These are phyloP conservation scores for Geum urbanum DNA, from an alignment of 306 rosid genomes.

Conservation along the genomic window DNA sequence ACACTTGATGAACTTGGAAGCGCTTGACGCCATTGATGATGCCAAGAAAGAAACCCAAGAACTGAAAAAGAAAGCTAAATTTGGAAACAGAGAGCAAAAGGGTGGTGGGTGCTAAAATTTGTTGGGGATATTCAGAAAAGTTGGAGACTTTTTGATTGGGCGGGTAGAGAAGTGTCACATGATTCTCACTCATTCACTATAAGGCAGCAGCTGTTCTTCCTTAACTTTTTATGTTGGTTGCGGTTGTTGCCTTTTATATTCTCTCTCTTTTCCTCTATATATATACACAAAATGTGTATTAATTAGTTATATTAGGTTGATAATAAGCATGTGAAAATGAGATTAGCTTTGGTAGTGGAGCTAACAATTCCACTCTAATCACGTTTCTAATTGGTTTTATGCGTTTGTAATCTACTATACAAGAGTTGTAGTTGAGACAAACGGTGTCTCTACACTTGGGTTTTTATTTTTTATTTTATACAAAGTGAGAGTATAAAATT, in stretches of 20 bases:
- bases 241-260: background rate
- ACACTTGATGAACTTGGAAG: constrained; percentile 86
- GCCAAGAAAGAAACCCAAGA: background rate
- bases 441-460: background rate
- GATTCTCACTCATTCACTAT: constrained; percentile 57
- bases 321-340: background rate
- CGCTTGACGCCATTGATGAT: constrained; percentile 63
- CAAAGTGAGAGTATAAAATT: no score
- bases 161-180: constrained; percentile 51
- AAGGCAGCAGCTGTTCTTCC: constrained; percentile 22
- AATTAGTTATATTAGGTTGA: background rate
- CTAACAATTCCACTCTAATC: background rate
- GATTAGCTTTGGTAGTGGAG: constrained; percentile 8
- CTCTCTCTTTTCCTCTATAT: background rate
- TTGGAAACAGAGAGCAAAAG: background rate
- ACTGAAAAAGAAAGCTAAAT: constrained; percentile 14
- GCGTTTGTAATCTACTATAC: background rate
- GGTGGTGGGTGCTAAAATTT: constrained; percentile 7
- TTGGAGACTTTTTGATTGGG: constrained; percentile 40
- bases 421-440: background rate
- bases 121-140: constrained; percentile 40
- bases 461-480: background rate
- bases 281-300: background rate
- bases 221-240: background rate
- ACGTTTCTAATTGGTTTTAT: background rate